A percentile compares a stretch with the other conserved stretches of the same genome.
These are phyloP conservation scores for Camelina laxa DNA, from an alignment of 345 rosid species.

Conservation along the genomic window DNA sequence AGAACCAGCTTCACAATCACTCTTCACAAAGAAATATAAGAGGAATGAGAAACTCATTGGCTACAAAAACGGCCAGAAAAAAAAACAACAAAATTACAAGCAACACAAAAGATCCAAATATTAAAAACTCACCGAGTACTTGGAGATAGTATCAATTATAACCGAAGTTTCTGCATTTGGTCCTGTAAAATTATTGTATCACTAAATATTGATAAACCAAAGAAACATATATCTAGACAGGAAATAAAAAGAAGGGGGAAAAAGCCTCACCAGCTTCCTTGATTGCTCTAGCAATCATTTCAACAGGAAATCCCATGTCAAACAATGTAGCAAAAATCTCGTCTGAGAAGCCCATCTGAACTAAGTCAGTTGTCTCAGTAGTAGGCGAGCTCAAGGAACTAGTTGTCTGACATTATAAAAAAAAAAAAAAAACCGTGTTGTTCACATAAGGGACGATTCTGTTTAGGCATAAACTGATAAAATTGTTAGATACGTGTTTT, in stretches of 20 bases:
- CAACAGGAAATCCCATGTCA: slow-evolving; percentile 39
- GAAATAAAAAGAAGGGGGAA: not conserved
- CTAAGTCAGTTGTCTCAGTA: slow-evolving; percentile 30
- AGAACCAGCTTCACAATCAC: slow-evolving; percentile 54
- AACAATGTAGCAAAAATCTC: slow-evolving; percentile 33
- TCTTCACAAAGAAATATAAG: slow-evolving; percentile 47
- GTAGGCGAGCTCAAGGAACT: slow-evolving; percentile 33
- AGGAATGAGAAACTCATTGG: not conserved
- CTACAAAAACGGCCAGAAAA: not conserved
- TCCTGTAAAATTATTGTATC: slow-evolving; percentile 18
- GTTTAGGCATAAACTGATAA: not conserved
- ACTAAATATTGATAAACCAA: not conserved
- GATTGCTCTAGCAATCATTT: slow-evolving; percentile 38
- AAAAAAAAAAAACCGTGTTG: not conserved
- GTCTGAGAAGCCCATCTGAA: slow-evolving; percentile 38
- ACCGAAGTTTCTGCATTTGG: slow-evolving; percentile 32
- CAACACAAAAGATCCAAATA: not conserved
- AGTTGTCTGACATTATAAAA: slow-evolving; percentile 14
- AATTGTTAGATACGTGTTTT: not conserved
- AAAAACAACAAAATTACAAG: not conserved
- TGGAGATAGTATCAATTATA: slow-evolving; percentile 39
- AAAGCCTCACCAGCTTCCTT: slow-evolving; percentile 38
- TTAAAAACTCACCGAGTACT: slow-evolving; percentile 32
- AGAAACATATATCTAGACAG: slow-evolving; percentile 5
- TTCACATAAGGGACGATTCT: not conserved